Conservation (phyloP, 306 rosid genomes). For the Dicorynia guianensis region DNA sequence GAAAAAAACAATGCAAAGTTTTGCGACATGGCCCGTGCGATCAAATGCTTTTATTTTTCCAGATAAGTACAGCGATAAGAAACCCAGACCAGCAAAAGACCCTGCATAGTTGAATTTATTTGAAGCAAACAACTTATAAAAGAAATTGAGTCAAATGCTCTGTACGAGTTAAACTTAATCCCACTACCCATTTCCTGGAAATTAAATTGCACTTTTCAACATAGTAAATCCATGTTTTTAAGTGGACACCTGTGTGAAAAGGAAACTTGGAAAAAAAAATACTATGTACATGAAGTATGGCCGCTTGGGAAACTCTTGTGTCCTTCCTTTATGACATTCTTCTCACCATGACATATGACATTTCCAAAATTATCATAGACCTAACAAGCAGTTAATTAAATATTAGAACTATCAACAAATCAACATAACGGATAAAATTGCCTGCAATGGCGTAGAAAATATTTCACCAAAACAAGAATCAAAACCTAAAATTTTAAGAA, state of each 20-base stretch:
- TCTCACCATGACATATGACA: conserved; percentile 81
- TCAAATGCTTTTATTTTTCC: conserved; percentile 86
- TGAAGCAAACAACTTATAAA: conserved; percentile 5
- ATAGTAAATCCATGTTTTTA: conserved; percentile 8
- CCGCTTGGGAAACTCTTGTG: conserved; percentile 97
- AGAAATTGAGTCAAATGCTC: conserved; percentile 7
- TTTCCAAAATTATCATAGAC: conserved; percentile 74
- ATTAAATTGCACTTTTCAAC: neutral
- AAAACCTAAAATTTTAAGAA: conserved; percentile 30
- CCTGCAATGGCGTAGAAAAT: conserved; percentile 10
- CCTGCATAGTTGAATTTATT: conserved; percentile 64
- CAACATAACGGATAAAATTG: neutral
- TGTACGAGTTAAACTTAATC: conserved; percentile 9
- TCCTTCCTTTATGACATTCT: conserved; percentile 75
- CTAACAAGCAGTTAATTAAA: conserved; percentile 51
- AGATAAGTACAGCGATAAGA: conserved; percentile 75
- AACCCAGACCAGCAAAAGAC: conserved; percentile 90
- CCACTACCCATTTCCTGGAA: conserved; percentile 31
- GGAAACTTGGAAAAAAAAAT: conserved; percentile 2
- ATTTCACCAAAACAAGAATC: conserved; percentile 2
- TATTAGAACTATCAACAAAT: conserved; percentile 25
- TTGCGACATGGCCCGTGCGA: conserved; percentile 73
- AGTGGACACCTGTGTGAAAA: neutral
- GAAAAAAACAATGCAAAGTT: conserved; percentile 71
- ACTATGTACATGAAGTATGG: conserved; percentile 79